Percentiles rank a stretch among this genome's conserved stretches.
Conservation (phyloP, 441 rosid genomes). For the Arabidopsis hybrid region DNA sequence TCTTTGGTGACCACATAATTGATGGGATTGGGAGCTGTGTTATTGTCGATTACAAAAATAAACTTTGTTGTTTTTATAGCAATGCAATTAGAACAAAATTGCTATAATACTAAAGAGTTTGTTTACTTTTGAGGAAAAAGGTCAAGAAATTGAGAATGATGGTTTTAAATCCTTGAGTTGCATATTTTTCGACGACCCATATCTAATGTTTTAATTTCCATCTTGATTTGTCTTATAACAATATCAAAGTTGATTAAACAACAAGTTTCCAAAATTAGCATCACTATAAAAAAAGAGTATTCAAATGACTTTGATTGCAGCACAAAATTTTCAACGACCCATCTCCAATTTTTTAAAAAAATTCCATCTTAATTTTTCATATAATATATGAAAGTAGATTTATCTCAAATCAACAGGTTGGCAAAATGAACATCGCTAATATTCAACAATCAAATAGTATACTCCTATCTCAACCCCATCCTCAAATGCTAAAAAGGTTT, state of each 20-base stretch:
- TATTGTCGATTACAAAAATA: conserved; percentile 14
- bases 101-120: neutral
- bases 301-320: too few relatives aligned
- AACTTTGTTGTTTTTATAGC: neutral
- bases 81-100: neutral
- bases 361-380: neutral
- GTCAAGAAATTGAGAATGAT: conserved; percentile 21
- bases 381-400: conserved; percentile 10
- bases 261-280: conserved; percentile 28
- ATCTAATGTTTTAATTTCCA: conserved; percentile 3
- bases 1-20: conserved; percentile 36
- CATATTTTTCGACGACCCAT: conserved; percentile 10
- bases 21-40: conserved; percentile 33
- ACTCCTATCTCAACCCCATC: neutral
- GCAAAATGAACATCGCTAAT: conserved; percentile 15
- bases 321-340: neutral
- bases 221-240: neutral
- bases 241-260: conserved; percentile 21
- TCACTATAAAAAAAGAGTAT: neutral
- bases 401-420: conserved; percentile 37
- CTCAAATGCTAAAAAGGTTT: conserved; percentile 21
- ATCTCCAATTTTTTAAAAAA: neutral
- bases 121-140: neutral
- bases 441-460: conserved; percentile 33
- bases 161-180: neutral